A percentile compares a stretch with the other conserved stretches of the same genome.
phyloP scores from a whole-genome alignment of 2,329 filamentous ascomycete genomes.

The Emmonsiellopsis sp. region DNA sequence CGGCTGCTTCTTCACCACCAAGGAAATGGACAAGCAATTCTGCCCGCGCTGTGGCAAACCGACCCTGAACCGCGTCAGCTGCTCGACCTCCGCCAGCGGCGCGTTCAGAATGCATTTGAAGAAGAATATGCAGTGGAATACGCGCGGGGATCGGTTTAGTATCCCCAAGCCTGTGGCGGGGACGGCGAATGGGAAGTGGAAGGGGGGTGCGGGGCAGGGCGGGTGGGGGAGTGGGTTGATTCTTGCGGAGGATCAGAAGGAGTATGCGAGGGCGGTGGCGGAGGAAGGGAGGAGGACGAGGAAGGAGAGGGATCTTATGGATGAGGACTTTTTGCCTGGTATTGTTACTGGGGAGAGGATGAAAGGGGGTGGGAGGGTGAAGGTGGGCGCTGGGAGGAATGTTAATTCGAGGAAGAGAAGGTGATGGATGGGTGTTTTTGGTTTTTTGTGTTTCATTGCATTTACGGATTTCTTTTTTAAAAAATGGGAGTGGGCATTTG shows the following conservation, averaged over 20 bases:
- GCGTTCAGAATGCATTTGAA: constrained; percentile 81
- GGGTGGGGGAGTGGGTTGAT: constrained; percentile 82
- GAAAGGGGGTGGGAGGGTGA: constrained; percentile 57
- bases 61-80: constrained; percentile 74
- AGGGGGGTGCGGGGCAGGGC: constrained; percentile 65
- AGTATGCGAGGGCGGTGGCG: constrained; percentile 60
- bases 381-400: constrained; percentile 75
- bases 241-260: constrained; percentile 90
- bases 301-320: constrained; percentile 78
- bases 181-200: constrained; percentile 65
- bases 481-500: background rate
- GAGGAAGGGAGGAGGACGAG: constrained; percentile 51
- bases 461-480: background rate
- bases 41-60: constrained; percentile 84
- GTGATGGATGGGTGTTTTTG: constrained; percentile 4
- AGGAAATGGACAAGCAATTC: constrained; percentile 82
- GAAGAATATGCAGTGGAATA: constrained; percentile 95
- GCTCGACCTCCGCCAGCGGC: constrained; percentile 72
- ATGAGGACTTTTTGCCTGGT: constrained; percentile 81
- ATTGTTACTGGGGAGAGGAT: constrained; percentile 73
- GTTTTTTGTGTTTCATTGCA: constrained; percentile 3
- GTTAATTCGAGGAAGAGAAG: constrained; percentile 65
- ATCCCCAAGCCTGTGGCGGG: constrained; percentile 85
- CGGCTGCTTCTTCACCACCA: constrained; percentile 77
- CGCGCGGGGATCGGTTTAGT: constrained; percentile 81